Base-by-base conservation (phyloP, 352 stramenopile species). In the Phytophthora tentaculata region DNA sequence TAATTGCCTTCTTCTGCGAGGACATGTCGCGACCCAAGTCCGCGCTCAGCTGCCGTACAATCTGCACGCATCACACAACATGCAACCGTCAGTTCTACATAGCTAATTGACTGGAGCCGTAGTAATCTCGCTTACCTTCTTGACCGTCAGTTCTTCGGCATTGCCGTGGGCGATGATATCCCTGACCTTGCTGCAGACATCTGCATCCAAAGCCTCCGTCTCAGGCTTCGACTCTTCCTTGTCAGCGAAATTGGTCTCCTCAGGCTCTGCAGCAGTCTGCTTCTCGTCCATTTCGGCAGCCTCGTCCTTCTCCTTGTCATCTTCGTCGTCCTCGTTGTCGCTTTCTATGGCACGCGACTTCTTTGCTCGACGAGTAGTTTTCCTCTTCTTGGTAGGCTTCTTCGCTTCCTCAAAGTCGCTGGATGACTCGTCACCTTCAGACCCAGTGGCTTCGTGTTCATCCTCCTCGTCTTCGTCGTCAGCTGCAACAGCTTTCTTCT, bases 101-200 rank as follows among this genome's bases (percentile, higher is more conserved):
- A 45, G 32, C 23, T 26, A 39, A 23, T 22, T 50, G 48, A 32
- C 48, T 57, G 23, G 17, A 48, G 47, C 16, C 9, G 5, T 0
- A 48, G 5, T 7, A 32, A 22, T 23, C 17, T 10, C 61, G 5
- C 17, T 64, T 74, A 95, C 87, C 80, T 89, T 90, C 52, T 95
- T 95, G 26, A 94, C 74, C n/a, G 87, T 95, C 47, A 95, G 74
- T 55, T 93, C 81, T 53, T 94, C 82, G 2, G 84, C 79, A 52
- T 95, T 78, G 41, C 87, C 87, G 28, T 88, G 72, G 4, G 80
- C 81, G 41, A 95, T 92, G 70, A 95, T 95, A 44, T 92, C 77
- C 67, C 85, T 75, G 55, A 95, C 77, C 51, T 91, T 91, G 29
- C 69, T 78, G 58, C 80, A 74, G 13, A 92, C 67, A 24, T 91